Evolutionary conservation across 2,329 filamentous ascomycete genomes (phyloP), one percentile per base, ranked within the genome.

Genomic region (Diaporthe sp.): DNA sequence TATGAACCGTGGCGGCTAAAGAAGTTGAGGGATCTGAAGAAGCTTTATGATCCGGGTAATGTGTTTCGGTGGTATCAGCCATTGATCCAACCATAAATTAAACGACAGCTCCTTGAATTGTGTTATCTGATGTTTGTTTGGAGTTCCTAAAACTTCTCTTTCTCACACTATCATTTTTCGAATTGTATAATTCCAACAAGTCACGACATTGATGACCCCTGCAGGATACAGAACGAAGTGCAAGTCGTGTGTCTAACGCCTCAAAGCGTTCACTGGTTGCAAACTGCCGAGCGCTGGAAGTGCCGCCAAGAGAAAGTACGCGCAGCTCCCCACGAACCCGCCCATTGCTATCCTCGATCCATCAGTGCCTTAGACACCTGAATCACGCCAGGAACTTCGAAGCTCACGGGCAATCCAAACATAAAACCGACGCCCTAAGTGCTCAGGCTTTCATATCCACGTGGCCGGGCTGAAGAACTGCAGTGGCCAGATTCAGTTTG

Each of bases 51-150:
- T 8, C 69, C 69, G 5, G 55, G 61, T 1, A 72, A 72, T 4
- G 55, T 72, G 8, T 72, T 72, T 17, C 25, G 69, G 7, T 72
- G 69, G 69, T 72, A 72, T n/a, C 69, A 72, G 42, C 69, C 69
- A 4, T n/a, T 72, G 4, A 8, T 61, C 8, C 12, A 67, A 17
- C n/a, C 19, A 28, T 39, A 12, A 12, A 9, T 10, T 1, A 8
- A 25, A 53, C 9, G 4, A 4, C 2, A n/a, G 22, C 22, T 13
- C 49, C 49, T 1, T 19, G 10, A 39, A 39, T 55, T 28, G 2
- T 28, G 12, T 28, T 13, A 10, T 15, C n/a, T 53, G 49, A n/a
- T 51, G 10, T 4, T n/a, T n/a, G 0, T 49, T n/a, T 2, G 3
- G 49, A 2, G 0, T 8, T 28, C 1, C 25, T 13, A 12, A 28